These are phyloP conservation scores for Capsella rubella DNA, from an alignment of 441 rosid genomes.

Conservation along the genomic window DNA sequence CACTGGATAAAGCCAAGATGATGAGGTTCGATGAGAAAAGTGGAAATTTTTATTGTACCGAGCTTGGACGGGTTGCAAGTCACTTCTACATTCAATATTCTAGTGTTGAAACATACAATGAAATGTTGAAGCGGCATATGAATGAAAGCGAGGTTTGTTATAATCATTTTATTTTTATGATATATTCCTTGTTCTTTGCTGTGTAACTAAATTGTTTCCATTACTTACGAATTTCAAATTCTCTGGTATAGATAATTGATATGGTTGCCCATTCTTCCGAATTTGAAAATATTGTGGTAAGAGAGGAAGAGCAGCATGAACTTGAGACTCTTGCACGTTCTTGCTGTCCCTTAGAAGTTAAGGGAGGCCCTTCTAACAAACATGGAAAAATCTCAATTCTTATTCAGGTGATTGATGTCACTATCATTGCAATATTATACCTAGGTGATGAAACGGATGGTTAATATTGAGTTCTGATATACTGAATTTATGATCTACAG, in stretches of 20 bases:
- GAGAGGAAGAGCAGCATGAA: slow-evolving; percentile 99
- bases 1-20: slow-evolving; percentile 99
- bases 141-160: slow-evolving; percentile 88
- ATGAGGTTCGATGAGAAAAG: slow-evolving; percentile 99
- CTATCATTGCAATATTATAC: slow-evolving; percentile 32
- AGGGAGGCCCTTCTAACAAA: slow-evolving; percentile 96
- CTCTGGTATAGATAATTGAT: slow-evolving; percentile 72
- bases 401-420: slow-evolving; percentile 71
- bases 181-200: slow-evolving; percentile 26
- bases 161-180: slow-evolving; percentile 32
- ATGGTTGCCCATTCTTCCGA: slow-evolving; percentile 99
- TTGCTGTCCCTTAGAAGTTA: slow-evolving; percentile 91
- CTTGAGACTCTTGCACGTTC: slow-evolving; percentile 83
- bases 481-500: slow-evolving; percentile 59
- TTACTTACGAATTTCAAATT: slow-evolving; percentile 18
- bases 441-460: slow-evolving; percentile 29
- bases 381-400: slow-evolving; percentile 98
- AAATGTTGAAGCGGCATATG: slow-evolving; percentile 95
- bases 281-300: slow-evolving; percentile 96
- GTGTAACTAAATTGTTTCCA: slow-evolving; percentile 6
- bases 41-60: slow-evolving; percentile 98
- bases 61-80: slow-evolving; percentile 99
- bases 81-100: slow-evolving; percentile 99
- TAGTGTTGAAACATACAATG: slow-evolving; percentile 98
- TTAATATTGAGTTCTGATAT: slow-evolving; percentile 39